Percentiles rank a stretch among this genome's conserved stretches.
Conservation (phyloP, 2,329 filamentous ascomycete species). For the Fusarium luffae region DNA sequence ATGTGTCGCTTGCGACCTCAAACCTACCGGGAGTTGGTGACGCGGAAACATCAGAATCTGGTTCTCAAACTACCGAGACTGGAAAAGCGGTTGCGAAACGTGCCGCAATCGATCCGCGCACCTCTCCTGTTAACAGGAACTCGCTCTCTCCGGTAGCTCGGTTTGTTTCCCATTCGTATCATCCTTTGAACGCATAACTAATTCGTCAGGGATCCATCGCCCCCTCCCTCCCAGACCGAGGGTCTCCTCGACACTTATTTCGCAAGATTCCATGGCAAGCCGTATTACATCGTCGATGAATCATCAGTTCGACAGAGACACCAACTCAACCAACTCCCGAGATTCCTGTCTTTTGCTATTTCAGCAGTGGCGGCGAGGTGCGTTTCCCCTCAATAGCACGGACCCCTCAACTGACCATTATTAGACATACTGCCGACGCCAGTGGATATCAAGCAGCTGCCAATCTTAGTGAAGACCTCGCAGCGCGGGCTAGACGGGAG, state of each 20-base stretch:
- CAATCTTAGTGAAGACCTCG: conserved; percentile 77
- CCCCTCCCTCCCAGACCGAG: conserved; percentile 64
- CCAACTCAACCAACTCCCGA: conserved; percentile 73
- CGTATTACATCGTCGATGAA: conserved; percentile 85
- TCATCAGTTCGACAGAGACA: conserved; percentile 76
- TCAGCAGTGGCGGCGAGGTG: conserved; percentile 73
- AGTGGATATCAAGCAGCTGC: conserved; percentile 75
- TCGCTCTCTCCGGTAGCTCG: conserved; percentile 43
- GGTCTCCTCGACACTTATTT: conserved; percentile 83
- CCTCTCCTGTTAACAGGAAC: conserved; percentile 42
- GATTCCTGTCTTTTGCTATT: conserved; percentile 65
- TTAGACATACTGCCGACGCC: conserved; percentile 73
- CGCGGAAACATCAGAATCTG: conserved; percentile 44
- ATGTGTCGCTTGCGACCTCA: conserved; percentile 41
- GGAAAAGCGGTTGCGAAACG: conserved; percentile 57
- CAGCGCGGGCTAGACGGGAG: conserved; percentile 73
- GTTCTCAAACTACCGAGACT: conserved; percentile 26
- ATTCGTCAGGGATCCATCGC: conserved; percentile 57
- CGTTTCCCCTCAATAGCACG: not conserved
- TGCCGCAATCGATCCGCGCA: conserved; percentile 51
- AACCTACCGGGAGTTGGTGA: conserved; percentile 32
- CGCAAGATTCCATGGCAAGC: conserved; percentile 80
- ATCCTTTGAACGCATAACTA: conserved; percentile 7
- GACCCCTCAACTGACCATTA: not conserved
- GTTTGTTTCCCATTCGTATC: conserved; percentile 18